Conservation (phyloP, 352 stramenopile genomes). For the Globisporangium spinosum region DNA sequence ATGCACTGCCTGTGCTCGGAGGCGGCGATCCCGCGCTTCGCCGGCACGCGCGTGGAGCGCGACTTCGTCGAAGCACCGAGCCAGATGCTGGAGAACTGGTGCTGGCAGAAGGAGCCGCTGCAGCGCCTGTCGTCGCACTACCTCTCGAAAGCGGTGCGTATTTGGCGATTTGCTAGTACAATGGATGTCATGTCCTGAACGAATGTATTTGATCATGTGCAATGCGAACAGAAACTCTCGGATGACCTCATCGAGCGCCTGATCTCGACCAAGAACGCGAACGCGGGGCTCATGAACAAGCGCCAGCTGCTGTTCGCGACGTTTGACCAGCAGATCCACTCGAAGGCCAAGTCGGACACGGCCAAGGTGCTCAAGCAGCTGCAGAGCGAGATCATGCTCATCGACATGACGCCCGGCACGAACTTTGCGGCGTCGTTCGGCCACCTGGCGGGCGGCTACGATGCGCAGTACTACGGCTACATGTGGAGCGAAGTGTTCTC, state of each 20-base stretch:
- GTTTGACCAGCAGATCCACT: conserved; percentile 87
- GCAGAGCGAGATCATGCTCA: conserved; percentile 82
- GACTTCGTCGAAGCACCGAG: conserved; percentile 91
- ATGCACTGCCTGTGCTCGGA: conserved; percentile 90
- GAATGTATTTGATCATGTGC: not conserved
- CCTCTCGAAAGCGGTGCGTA: conserved; percentile 48
- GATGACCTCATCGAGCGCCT: conserved; percentile 76
- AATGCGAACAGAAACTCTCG: conserved; percentile 56
- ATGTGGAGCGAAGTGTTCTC: conserved; percentile 90
- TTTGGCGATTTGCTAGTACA: not conserved
- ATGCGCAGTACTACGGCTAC: conserved; percentile 87
- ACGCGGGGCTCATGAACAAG: conserved; percentile 77
- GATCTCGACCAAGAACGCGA: conserved; percentile 86
- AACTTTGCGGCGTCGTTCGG: conserved; percentile 86
- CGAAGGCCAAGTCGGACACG: conserved; percentile 79
- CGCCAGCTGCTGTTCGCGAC: conserved; percentile 78
- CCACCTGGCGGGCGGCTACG: conserved; percentile 76
- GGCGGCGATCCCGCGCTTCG: conserved; percentile 69
- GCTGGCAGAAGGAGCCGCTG: conserved; percentile 83
- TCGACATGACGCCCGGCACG: conserved; percentile 82
- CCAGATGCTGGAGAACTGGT: conserved; percentile 92
- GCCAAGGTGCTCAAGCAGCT: conserved; percentile 74
- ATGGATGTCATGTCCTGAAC: conserved; percentile 5
- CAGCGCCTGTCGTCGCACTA: conserved; percentile 87
- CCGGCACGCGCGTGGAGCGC: conserved; percentile 72